Evolutionary conservation across 2,329 filamentous ascomycete genomes (phyloP).

Genomic region (Herpotrichia juniperi): DNA sequence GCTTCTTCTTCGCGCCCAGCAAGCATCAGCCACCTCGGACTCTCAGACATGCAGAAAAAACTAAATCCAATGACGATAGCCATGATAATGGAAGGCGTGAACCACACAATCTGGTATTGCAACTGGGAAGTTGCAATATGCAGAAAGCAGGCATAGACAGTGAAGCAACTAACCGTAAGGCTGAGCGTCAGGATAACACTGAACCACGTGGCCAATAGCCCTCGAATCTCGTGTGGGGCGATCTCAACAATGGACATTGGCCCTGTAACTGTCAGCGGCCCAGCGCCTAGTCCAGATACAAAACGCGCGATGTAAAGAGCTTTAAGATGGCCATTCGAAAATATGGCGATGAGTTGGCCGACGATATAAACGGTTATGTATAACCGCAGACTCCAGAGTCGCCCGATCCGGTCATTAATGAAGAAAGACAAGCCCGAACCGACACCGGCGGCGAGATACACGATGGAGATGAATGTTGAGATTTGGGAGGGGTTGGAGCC

Average conservation of each 20-base stretch:
- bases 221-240: slow-evolving; percentile 48
- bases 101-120: slow-evolving; percentile 43
- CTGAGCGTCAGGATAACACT: slow-evolving; percentile 45
- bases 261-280: slow-evolving; percentile 46
- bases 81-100: slow-evolving; percentile 38
- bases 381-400: slow-evolving; percentile 48
- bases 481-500: slow-evolving; percentile 31
- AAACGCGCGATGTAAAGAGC: slow-evolving; percentile 47
- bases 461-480: slow-evolving; percentile 49
- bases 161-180: slow-evolving; percentile 40
- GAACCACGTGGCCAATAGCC: slow-evolving; percentile 48
- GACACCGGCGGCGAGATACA: slow-evolving; percentile 40
- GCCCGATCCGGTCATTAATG: slow-evolving; percentile 48
- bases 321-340: slow-evolving; percentile 21
- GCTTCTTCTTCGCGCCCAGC: slow-evolving; percentile 34
- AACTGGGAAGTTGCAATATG: slow-evolving; percentile 35
- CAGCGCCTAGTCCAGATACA: slow-evolving; percentile 48
- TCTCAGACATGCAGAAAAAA: slow-evolving; percentile 40
- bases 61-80: slow-evolving; percentile 28
- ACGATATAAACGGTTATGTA: slow-evolving; percentile 45
- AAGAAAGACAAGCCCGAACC: slow-evolving; percentile 46
- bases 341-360: slow-evolving; percentile 43
- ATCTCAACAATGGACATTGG: slow-evolving; percentile 50
- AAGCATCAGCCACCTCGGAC: slow-evolving; percentile 45
- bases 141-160: slow-evolving; percentile 42